Conservation (phyloP, 176 grass and related monocot genomes). For the Rhynchospora tenuis region DNA sequence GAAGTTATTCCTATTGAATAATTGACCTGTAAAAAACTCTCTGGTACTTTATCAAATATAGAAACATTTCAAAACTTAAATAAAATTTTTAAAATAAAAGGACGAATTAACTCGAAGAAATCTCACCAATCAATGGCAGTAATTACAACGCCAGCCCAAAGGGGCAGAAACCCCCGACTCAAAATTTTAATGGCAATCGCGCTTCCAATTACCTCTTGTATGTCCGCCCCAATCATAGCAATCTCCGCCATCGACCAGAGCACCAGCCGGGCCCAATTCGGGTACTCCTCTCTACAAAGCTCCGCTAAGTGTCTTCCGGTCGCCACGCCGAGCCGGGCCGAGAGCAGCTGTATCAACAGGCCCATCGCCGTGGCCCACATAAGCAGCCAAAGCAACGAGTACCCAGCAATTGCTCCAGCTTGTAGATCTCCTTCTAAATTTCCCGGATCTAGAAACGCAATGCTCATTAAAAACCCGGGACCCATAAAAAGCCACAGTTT, state of each 20-base stretch:
- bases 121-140: conserved; percentile 89
- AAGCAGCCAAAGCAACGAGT: conserved; percentile 90
- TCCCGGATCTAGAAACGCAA: conserved; percentile 96
- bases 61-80: not conserved
- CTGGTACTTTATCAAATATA: not conserved
- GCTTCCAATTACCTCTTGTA: conserved; percentile 95
- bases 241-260: conserved; percentile 96
- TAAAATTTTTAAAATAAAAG: not conserved
- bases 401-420: conserved; percentile 69
- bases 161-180: conserved; percentile 66
- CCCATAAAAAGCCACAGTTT: conserved; percentile 96
- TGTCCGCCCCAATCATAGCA: conserved; percentile 86
- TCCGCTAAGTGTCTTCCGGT: conserved; percentile 85
- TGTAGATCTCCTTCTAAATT: conserved; percentile 98
- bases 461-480: conserved; percentile 93
- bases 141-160: conserved; percentile 91
- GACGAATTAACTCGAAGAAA: not conserved
- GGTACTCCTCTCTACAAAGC: conserved; percentile 97
- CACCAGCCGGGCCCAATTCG: conserved; percentile 54
- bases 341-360: conserved; percentile 87
- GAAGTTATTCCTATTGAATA: not conserved
- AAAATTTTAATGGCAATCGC: conserved; percentile 98
- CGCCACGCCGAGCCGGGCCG: conserved; percentile 72
- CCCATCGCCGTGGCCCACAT: conserved; percentile 93
- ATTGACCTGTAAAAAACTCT: not conserved